Percentiles rank a stretch among this genome's conserved stretches.
Conservation (phyloP, 2,329 filamentous ascomycete species). For the Harringtonia aguacate region DNA sequence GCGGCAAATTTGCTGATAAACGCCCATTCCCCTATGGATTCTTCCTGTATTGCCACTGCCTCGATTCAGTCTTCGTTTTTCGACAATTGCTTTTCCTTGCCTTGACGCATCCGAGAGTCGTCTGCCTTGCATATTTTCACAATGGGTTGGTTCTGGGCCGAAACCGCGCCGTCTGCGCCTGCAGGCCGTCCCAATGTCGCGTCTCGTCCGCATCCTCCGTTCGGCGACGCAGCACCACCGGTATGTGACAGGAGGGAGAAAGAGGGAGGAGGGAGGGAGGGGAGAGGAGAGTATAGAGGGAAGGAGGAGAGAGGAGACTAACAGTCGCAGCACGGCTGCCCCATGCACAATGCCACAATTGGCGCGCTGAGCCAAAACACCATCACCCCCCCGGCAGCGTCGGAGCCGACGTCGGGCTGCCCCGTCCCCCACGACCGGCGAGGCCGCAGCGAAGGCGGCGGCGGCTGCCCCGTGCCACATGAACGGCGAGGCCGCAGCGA, state of each 20-base stretch:
- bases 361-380: conserved; percentile 29
- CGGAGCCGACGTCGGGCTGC: conserved; percentile 29
- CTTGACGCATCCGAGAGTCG: not conserved
- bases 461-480: conserved; percentile 26
- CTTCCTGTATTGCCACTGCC: not conserved
- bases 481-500: too few relatives aligned
- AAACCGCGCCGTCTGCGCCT: conserved; percentile 25
- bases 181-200: conserved; percentile 4
- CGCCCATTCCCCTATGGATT: not conserved
- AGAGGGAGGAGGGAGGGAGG: too few relatives aligned
- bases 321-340: conserved; percentile 35
- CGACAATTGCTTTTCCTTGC: not conserved
- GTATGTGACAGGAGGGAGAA: too few relatives aligned
- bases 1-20: conserved; percentile 9
- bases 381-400: conserved; percentile 12
- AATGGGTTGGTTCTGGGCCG: conserved; percentile 58
- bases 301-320: too few relatives aligned
- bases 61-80: too few relatives aligned
- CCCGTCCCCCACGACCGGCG: conserved; percentile 33
- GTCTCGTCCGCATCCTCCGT: not conserved
- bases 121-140: conserved; percentile 1
- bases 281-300: too few relatives aligned
- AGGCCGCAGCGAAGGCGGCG: too few relatives aligned
- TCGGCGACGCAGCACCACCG: conserved; percentile 22
- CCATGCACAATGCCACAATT: conserved; percentile 45